Evolutionary conservation across 1,284 basidiomycete genomes (phyloP), one percentile per base, ranked within the genome.

Genomic region (Serendipita sp.): DNA sequence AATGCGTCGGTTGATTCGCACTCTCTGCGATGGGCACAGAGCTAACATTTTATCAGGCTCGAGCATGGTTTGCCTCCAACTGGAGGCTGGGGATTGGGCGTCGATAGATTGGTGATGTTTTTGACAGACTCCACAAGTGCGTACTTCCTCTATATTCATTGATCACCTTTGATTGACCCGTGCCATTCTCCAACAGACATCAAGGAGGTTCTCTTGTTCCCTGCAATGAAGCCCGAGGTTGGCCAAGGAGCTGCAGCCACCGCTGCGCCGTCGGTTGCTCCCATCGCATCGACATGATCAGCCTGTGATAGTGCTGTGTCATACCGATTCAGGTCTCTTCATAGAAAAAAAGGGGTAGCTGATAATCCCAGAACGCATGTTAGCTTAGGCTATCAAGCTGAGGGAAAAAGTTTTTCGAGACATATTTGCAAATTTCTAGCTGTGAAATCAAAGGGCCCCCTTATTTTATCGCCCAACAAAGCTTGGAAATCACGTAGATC

Each of bases 51-150:
- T 55, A 38, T 22, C 66, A 93, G 91, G 1, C 84, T 99, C 67
- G 95, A 99, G 76, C 92, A 99, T 72, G 96, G 94, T 72, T 82
- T 99, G 4, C 93, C 96, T 3, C 95, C 96, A 0, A 98, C 95
- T 8, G 95, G 93, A 68, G 95, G 95, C 60, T 96, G 92, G 92
- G 93, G 93, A 68, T 79, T 95, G 66, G 93, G 93, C 65, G 90
- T 96, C 68, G 93, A 96, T 72, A 85, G 92, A 66, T 78, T 96
- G 38, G 90, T 95, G 74, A 96, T 96, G 93, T 95, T 96, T 84
- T 77, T 96, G 63, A 93, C 92, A 10, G 85, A 96, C 75, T 93
- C 88, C 32, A 85, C 84, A 17, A 95, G 88, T 91, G 68, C 68
- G 86, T 80, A 3, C 34, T 22, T 12, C 3, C 30, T 1, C 34